Evolutionary conservation across 2,329 filamentous ascomycete species (phyloP).

Genomic region (Verruconis gallopava): DNA sequence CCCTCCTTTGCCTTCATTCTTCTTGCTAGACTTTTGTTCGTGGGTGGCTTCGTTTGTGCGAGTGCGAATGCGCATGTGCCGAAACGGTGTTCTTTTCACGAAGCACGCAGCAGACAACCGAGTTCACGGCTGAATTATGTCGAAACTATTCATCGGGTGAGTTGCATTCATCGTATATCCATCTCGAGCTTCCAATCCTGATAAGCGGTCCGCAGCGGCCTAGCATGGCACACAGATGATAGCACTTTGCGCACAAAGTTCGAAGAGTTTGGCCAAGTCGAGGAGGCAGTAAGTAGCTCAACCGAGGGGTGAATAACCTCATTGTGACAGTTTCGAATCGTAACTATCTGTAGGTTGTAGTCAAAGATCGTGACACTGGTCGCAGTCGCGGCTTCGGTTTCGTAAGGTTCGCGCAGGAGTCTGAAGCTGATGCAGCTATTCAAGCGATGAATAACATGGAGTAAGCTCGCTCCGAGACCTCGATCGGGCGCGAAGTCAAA

Average conservation of each 20-base stretch:
- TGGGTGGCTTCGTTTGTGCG: no score
- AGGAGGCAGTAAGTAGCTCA: slow-evolving; percentile 72
- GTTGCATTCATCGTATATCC: slow-evolving; percentile 19
- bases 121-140: slow-evolving; percentile 57
- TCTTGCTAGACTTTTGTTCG: no score
- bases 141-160: slow-evolving; percentile 92
- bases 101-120: no score
- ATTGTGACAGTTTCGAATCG: neutral
- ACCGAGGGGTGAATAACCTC: neutral
- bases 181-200: neutral
- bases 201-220: slow-evolving; percentile 52
- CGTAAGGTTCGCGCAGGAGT: slow-evolving; percentile 70
- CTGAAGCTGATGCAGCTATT: slow-evolving; percentile 66
- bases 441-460: slow-evolving; percentile 75
- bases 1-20: no score
- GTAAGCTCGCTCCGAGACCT: slow-evolving; percentile 47
- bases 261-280: slow-evolving; percentile 76
- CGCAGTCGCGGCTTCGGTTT: slow-evolving; percentile 97
- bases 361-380: slow-evolving; percentile 93
- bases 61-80: no score
- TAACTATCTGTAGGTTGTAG: slow-evolving; percentile 83
- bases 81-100: no score
- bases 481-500: neutral
- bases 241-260: slow-evolving; percentile 77
- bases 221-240: slow-evolving; percentile 97